Evolutionary conservation across 352 stramenopile species (phyloP).

Genomic region (Phytophthora quininea): DNA sequence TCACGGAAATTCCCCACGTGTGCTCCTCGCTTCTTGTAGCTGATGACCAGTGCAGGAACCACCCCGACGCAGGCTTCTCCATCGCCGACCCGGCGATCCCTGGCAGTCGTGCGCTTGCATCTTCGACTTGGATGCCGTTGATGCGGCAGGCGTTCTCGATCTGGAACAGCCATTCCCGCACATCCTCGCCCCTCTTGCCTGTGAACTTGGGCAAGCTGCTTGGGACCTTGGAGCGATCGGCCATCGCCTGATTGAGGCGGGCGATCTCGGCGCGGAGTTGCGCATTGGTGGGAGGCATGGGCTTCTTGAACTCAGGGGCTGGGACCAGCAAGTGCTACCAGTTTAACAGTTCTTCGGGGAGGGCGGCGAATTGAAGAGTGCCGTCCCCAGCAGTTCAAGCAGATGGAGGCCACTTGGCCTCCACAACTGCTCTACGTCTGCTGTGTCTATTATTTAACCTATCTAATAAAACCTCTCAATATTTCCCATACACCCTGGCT

Average conservation of each 20-base stretch:
- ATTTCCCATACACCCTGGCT: too few species aligned
- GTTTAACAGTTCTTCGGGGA: background rate
- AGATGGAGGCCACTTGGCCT: too few species aligned
- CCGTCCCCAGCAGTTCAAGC: too few species aligned
- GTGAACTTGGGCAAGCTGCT: constrained; percentile 15
- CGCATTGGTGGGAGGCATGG: constrained; percentile 10
- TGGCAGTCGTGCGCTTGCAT: background rate
- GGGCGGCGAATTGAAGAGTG: too few species aligned
- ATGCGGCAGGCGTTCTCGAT: background rate
- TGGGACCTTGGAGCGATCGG: constrained; percentile 1
- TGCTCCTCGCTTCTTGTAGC: background rate
- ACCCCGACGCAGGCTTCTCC: background rate
- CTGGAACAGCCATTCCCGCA: constrained; percentile 12
- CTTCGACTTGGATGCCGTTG: background rate
- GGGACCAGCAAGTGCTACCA: constrained; percentile 22
- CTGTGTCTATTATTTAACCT: too few species aligned
- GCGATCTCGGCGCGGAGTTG: constrained; percentile 13
- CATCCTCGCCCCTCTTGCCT: constrained; percentile 10
- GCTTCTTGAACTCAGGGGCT: constrained; percentile 4
- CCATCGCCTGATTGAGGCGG: constrained; percentile 14
- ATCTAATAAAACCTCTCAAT: too few species aligned
- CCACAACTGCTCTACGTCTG: too few species aligned
- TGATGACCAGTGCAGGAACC: background rate
- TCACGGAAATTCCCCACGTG: background rate
- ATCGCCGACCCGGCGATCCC: background rate